Base-by-base conservation (phyloP, 192 early-diverging fungal genomes). In the Coemansia sp. region DNA sequence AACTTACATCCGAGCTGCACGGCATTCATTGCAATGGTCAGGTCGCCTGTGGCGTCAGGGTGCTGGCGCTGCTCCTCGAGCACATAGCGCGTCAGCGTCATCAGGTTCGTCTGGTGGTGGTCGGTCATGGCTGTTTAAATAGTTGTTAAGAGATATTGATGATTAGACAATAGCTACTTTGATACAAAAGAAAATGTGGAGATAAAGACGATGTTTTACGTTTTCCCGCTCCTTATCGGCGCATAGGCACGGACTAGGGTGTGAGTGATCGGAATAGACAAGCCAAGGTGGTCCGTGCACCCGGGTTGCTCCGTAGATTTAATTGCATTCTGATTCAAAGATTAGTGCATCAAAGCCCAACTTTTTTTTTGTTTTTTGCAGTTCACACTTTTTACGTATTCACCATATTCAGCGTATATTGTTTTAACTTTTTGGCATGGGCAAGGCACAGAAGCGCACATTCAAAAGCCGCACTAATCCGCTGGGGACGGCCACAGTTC, bases 1-100 rank as follows among this genome's bases (percentile, higher is more conserved):
- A 94, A 98, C 79, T 97, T 98, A 84, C 95, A 96, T 21, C 94
- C 93, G 50, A 93, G 84, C 68, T 93, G 90, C 77, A 98, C 90
- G 18, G 95, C 84, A 60, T 85, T 87, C 60, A 98, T 86, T 15
- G 97, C 88, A 21, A 97, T 77, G 26, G 93, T 91, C 57, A 98
- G 87, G 81, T 98, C 97, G 65, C 97, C 97, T 20, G 89, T 92
- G 25, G 95, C 92, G 49, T 93, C 92, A 65, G 87, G 85, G 70
- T 86, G 80, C 61, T 79, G 71, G 73, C 91, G 91, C 86, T 98
- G 97, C 81, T 92, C 86, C 66, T 85, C 84, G 52, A 98, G 86
- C 64, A 98, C 95, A 74, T 93, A 91, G 57, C 89, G 86, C 44
- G 94, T 94, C 67, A 98, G 86, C 28, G 97, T 96, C 66, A 93